Conservation (phyloP, 208 protist genomes). For the Trichomonas gallinae region DNA sequence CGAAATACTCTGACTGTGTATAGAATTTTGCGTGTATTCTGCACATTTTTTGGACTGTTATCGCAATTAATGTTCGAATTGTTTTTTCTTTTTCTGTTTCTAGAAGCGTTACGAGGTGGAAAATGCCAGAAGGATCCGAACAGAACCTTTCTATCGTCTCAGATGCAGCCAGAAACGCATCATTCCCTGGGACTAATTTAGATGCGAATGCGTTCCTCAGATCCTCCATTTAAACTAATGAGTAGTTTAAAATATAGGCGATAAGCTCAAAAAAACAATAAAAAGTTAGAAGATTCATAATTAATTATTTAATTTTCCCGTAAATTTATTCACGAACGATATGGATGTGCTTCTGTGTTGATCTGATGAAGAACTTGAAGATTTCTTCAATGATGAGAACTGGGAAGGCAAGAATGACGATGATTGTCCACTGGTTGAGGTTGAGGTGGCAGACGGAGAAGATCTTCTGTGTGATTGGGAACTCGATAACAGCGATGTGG, state of each 20-base stretch:
- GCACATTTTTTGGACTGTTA: neutral
- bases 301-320: neutral
- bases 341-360: neutral
- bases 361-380: slow-evolving; percentile 54
- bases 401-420: slow-evolving; percentile 64
- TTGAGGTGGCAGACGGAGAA: slow-evolving; percentile 63
- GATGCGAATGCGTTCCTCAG: neutral
- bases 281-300: no score
- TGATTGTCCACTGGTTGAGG: slow-evolving; percentile 62
- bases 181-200: neutral
- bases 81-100: neutral
- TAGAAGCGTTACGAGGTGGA: neutral
- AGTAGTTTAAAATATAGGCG: no score
- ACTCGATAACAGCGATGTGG: slow-evolving; percentile 70
- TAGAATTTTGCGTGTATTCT: neutral
- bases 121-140: neutral
- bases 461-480: slow-evolving; percentile 61
- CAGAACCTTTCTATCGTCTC: neutral
- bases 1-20: neutral
- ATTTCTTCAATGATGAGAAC: slow-evolving; percentile 77
- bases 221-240: neutral
- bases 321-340: neutral
- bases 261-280: no score
- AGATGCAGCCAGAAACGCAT: neutral
- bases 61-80: neutral